These are phyloP conservation scores for Aegilops speltoides DNA, from an alignment of 176 grass and related monocot genomes.

Conservation along the genomic window DNA sequence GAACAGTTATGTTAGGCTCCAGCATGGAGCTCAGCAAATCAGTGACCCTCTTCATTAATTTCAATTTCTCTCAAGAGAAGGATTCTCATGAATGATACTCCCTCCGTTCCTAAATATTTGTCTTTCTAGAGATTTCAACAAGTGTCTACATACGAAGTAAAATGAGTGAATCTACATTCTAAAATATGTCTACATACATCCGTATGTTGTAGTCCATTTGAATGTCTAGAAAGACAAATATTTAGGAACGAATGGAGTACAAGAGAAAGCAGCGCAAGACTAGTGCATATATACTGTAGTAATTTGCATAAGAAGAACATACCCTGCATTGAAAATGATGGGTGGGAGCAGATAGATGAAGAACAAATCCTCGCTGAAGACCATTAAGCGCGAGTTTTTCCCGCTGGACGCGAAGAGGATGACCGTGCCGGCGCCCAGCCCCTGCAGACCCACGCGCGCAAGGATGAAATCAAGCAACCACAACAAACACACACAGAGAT, in stretches of 20 bases:
- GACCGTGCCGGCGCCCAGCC: slow-evolving; percentile 58
- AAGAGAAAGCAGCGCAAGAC: neutral
- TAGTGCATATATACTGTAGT: neutral
- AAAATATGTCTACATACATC: too few species aligned
- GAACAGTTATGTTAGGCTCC: neutral
- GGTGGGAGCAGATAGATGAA: slow-evolving; percentile 86
- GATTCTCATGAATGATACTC: neutral
- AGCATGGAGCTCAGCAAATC: neutral
- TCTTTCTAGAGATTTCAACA: too few species aligned
- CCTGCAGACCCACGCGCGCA: slow-evolving; percentile 30
- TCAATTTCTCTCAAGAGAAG: neutral
- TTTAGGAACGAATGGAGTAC: too few species aligned
- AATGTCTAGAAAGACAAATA: too few species aligned
- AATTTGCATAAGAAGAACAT: neutral
- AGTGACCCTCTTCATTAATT: neutral
- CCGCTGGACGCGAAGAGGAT: slow-evolving; percentile 57
- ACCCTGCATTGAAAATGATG: slow-evolving; percentile 89
- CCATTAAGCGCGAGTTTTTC: slow-evolving; percentile 57
- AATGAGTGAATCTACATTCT: too few species aligned
- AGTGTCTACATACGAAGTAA: too few species aligned
- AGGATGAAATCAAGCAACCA: neutral
- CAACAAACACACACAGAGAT: neutral
- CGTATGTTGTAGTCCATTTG: too few species aligned
- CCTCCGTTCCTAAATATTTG: too few species aligned
- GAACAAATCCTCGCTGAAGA: slow-evolving; percentile 84